Evolutionary conservation across 257 asterid genomes (phyloP).

Genomic region (Coffea eugenioides): DNA sequence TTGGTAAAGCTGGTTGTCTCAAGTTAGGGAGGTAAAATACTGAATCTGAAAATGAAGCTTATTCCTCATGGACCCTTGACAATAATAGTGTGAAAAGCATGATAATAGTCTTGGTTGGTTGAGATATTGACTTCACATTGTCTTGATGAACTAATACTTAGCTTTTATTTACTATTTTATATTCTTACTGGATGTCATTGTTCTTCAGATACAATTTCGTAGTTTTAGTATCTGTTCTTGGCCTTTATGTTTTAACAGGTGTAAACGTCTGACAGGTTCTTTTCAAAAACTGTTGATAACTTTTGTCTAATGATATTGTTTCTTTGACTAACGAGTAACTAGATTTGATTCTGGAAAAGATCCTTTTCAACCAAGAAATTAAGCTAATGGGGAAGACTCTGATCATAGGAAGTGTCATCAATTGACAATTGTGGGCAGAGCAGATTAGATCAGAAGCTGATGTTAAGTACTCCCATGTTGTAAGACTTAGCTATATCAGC

Average conservation of each 20-base stretch:
- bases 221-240: background rate
- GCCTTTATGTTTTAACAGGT: background rate
- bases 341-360: background rate
- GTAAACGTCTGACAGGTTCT: background rate
- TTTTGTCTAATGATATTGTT: too few relatives aligned
- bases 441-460: background rate
- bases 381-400: background rate
- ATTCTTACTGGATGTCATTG: background rate
- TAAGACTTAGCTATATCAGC: background rate
- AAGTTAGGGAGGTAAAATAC: background rate
- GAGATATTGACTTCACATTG: background rate
- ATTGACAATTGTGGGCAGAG: background rate
- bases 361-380: background rate
- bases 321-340: background rate
- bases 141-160: too few relatives aligned
- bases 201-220: background rate
- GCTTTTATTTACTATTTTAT: background rate
- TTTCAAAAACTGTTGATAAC: too few relatives aligned
- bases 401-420: background rate
- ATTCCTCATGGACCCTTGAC: background rate
- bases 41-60: background rate
- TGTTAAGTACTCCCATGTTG: background rate
- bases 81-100: background rate
- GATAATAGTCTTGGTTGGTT: background rate
- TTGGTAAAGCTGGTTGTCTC: background rate